Evolutionary conservation across 2,329 filamentous ascomycete species (phyloP).

Genomic region (Thermomyces lanuginosus): DNA sequence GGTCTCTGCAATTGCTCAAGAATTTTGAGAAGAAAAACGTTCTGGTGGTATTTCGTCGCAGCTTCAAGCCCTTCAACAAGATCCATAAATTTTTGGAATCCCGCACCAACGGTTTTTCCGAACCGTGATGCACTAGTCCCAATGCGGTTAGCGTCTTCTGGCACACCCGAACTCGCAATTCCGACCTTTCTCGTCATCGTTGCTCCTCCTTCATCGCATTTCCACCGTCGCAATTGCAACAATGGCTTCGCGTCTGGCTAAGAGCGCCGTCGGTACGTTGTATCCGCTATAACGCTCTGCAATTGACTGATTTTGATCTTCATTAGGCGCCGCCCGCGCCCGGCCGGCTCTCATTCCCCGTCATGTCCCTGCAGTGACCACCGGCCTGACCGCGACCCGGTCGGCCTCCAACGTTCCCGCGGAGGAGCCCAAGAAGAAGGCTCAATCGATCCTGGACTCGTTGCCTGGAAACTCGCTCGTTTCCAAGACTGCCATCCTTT

Average conservation of each 20-base stretch:
- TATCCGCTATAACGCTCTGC: slow-evolving; percentile 11
- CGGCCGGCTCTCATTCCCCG: slow-evolving; percentile 65
- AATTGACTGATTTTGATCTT: slow-evolving; percentile 16
- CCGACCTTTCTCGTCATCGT: slow-evolving; percentile 25
- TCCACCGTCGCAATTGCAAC: slow-evolving; percentile 45
- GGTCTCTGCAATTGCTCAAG: too few relatives aligned
- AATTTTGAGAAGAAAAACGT: too few relatives aligned
- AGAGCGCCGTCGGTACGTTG: slow-evolving; percentile 79
- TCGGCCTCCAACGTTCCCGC: slow-evolving; percentile 60
- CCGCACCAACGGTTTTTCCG: slow-evolving; percentile 6
- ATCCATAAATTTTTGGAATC: slow-evolving; percentile 1
- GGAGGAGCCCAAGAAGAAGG: slow-evolving; percentile 91
- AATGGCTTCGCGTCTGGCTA: slow-evolving; percentile 97
- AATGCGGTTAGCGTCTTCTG: slow-evolving; percentile 20
- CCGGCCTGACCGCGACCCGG: slow-evolving; percentile 50
- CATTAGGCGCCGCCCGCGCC: slow-evolving; percentile 71
- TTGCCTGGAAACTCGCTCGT: slow-evolving; percentile 82
- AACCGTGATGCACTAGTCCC: slow-evolving; percentile 10
- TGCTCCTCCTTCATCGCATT: slow-evolving; percentile 24
- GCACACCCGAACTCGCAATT: slow-evolving; percentile 21
- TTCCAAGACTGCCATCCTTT: slow-evolving; percentile 95
- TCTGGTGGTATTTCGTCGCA: too few relatives aligned
- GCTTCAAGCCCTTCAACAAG: too few relatives aligned
- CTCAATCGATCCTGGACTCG: slow-evolving; percentile 83
- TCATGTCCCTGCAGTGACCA: slow-evolving; percentile 56